Conservation (phyloP, 1,284 basidiomycete species). For the Xanthoconium separans region DNA sequence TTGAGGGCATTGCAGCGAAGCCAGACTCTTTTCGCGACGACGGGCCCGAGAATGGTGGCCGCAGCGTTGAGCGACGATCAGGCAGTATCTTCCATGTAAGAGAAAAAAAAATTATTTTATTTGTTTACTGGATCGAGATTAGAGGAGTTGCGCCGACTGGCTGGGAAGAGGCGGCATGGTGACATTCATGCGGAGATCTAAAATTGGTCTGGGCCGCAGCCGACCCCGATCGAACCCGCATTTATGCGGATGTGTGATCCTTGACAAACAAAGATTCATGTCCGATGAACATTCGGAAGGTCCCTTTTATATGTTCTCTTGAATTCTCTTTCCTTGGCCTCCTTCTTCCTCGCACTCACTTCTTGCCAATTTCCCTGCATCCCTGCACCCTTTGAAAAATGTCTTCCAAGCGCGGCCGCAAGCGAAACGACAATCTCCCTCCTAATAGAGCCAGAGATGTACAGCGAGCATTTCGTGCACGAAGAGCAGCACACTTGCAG, state of each 20-base stretch:
- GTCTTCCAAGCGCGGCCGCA: conserved; percentile 87
- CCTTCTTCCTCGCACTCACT: conserved; percentile 30
- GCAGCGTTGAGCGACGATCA: neutral
- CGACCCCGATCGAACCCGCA: conserved; percentile 40
- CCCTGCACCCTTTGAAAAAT: conserved; percentile 37
- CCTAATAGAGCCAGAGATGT: conserved; percentile 91
- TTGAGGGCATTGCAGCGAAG: conserved; percentile 7
- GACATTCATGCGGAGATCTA: conserved; percentile 34
- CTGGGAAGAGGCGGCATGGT: conserved; percentile 26
- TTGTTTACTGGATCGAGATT: conserved; percentile 20
- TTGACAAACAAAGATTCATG: conserved; percentile 38
- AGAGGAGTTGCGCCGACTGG: conserved; percentile 20
- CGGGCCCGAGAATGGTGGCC: neutral
- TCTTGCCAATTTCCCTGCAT: conserved; percentile 18
- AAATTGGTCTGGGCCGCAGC: conserved; percentile 37
- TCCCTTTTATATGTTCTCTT: conserved; percentile 43
- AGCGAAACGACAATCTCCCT: conserved; percentile 89
- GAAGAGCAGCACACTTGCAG: conserved; percentile 86
- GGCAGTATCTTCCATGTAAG: too few species aligned
- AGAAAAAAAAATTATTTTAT: neutral
- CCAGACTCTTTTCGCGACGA: conserved; percentile 1
- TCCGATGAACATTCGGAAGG: conserved; percentile 36
- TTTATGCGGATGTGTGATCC: conserved; percentile 33
- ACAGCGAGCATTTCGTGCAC: conserved; percentile 87
- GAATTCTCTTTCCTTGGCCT: conserved; percentile 31